Evolutionary conservation across 202 grass and related monocot species (phyloP).

Genomic region (Panicum virgatum): DNA sequence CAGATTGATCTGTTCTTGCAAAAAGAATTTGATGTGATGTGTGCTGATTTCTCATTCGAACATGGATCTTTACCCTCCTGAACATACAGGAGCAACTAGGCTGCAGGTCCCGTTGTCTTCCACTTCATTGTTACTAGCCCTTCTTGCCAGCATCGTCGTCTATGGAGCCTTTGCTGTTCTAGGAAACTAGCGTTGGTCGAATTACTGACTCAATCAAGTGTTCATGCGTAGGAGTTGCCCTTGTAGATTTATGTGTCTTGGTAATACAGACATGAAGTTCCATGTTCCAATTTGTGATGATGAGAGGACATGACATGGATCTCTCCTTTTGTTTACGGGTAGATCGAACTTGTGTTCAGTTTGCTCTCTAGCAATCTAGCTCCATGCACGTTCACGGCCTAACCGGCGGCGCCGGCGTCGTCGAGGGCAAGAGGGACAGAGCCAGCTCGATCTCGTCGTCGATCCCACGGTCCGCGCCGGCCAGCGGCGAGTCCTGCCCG

Average conservation of each 20-base stretch:
- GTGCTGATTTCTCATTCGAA: not conserved
- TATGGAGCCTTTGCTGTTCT: not conserved
- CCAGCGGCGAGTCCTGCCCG: constrained; percentile 12
- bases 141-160: not conserved
- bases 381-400: not conserved
- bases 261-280: not conserved
- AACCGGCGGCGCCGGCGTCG: not conserved
- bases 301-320: no score
- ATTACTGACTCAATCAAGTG: not conserved
- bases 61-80: not conserved
- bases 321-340: no score
- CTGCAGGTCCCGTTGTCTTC: not conserved
- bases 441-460: constrained; percentile 6
- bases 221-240: not conserved
- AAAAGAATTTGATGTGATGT: not conserved
- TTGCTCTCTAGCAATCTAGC: not conserved
- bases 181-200: not conserved
- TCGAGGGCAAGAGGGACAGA: not conserved
- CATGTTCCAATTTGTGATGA: not conserved
- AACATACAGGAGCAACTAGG: constrained; percentile 4
- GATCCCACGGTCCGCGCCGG: not conserved
- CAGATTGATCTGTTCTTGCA: not conserved
- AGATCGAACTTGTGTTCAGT: not conserved
- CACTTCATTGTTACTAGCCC: not conserved
- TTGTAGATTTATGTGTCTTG: not conserved